These are phyloP conservation scores for Flaveria brownii DNA, from an alignment of 129 eudicot genomes.

Conservation along the genomic window DNA sequence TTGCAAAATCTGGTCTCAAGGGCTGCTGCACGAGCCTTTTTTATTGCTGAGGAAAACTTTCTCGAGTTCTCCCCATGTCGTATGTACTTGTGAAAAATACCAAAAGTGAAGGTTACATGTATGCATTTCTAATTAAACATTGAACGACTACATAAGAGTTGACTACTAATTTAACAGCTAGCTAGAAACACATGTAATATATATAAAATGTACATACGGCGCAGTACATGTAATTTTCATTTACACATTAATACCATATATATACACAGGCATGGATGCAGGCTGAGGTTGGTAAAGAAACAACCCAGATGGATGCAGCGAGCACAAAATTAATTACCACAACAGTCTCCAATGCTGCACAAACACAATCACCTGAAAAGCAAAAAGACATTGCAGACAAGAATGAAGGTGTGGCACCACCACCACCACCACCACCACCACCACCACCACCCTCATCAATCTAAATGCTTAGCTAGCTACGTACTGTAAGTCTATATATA, in stretches of 20 bases:
- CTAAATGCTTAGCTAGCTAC: conserved; percentile 39
- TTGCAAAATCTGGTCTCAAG: too few species aligned
- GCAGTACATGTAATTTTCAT: too few species aligned
- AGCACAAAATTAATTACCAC: conserved; percentile 41
- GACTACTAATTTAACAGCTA: too few species aligned
- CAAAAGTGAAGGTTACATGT: too few species aligned
- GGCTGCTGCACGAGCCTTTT: too few species aligned
- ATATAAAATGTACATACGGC: too few species aligned
- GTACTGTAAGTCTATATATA: conserved; percentile 30
- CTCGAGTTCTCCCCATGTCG: too few species aligned
- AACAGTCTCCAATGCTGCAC: conserved; percentile 26
- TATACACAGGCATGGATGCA: conserved; percentile 34
- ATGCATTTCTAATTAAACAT: too few species aligned
- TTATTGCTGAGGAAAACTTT: too few species aligned
- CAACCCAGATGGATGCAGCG: conserved; percentile 29
- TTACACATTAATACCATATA: background rate
- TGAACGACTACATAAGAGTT: too few species aligned
- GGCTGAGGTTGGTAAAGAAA: conserved; percentile 46
- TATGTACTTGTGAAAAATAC: too few species aligned
- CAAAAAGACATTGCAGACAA: conserved; percentile 24
- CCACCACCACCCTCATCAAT: conserved; percentile 38
- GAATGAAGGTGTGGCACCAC: conserved; percentile 9
- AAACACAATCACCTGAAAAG: conserved; percentile 14
- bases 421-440: conserved; percentile 17
- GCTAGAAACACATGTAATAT: too few species aligned